Evolutionary conservation across 352 stramenopile genomes (phyloP), one percentile per base, ranked within the genome.

Genomic region (Phytopythium sindhum): DNA sequence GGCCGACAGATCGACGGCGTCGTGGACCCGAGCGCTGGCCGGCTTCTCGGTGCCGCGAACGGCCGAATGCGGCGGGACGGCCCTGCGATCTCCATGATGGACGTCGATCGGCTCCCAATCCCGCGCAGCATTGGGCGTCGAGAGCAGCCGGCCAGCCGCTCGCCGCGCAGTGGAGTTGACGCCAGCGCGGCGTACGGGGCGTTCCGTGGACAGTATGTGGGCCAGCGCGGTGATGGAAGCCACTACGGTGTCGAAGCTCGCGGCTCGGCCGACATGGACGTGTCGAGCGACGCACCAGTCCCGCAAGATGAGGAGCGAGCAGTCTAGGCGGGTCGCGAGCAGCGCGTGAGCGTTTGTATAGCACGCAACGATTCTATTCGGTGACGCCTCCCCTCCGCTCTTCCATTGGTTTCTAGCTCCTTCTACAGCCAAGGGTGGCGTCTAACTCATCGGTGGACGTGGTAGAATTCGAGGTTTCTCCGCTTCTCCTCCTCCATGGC

Each of bases 381-480:
- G 41, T 14, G 26, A 19, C 26, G 3, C 11, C 26, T 1, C 3
- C 12, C 24, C 14, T 17, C n/a, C 26, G 23, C 45, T 52, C 12
- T 51, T 23, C 1, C 21, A 39, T 39, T 55, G 26, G 15, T 37
- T 24, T 24, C 2, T 48, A 48, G 19, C 41, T n/a, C 33, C 33
- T 35, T 35, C 31, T 8, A 8, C 33, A 39, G 14, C 3, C 26
- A 12, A 37, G 21, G 4, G 21, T 8, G 12, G 6, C 9, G 21
- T 21, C 28, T n/a, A n/a, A n/a, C n/a, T 50, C 28, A 29, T 57
- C 60, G 47, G 28, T 81, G 73, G 2, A 85, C 70, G 64, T 91
- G 80, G 65, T 73, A 85, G 66, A 91, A 89, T 65, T 91, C 82
- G 51, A 91, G 77, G 61, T 89, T 91, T 21, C 80, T 69, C 28